phyloP scores from a whole-genome alignment of 192 early-diverging fungal species.

The Podila verticillata region DNA sequence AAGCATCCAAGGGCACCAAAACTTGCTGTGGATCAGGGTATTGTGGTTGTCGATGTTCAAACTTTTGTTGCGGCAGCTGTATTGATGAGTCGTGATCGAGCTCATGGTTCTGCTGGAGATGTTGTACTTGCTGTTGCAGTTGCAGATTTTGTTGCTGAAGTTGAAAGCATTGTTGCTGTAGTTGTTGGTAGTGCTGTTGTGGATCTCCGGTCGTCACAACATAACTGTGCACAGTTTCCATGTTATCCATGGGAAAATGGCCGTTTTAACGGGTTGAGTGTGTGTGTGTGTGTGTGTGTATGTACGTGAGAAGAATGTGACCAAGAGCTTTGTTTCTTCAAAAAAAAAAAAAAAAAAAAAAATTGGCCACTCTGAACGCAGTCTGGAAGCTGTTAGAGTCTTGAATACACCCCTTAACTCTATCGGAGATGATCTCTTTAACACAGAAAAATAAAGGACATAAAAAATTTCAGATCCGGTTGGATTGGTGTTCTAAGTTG shows the following conservation, averaged over 20 bases:
- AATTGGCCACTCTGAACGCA: background rate
- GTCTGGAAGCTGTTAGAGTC: background rate
- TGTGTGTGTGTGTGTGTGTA: too few relatives aligned
- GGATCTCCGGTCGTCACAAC: background rate
- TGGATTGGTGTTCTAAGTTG: background rate
- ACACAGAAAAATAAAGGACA: too few relatives aligned
- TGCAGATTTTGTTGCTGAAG: background rate
- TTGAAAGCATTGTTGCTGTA: background rate
- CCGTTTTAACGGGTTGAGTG: background rate
- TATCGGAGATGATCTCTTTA: too few relatives aligned
- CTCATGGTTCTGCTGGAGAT: background rate
- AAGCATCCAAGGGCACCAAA: too few relatives aligned
- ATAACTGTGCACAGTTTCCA: background rate
- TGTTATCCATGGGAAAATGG: background rate
- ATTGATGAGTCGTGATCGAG: background rate
- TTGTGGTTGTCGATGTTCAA: background rate
- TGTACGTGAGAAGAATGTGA: background rate
- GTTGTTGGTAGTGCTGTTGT: background rate
- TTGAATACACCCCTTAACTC: too few relatives aligned
- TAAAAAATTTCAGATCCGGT: constrained; percentile 1
- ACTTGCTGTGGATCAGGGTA: background rate
- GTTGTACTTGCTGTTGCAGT: background rate
- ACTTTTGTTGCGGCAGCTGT: too few relatives aligned
- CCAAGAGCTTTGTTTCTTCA: background rate
- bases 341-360: background rate